Percentiles rank a stretch among this genome's conserved stretches.
These are phyloP conservation scores for Trichoderma citrinoviride DNA, from an alignment of 2,329 filamentous ascomycete species.

Conservation along the genomic window DNA sequence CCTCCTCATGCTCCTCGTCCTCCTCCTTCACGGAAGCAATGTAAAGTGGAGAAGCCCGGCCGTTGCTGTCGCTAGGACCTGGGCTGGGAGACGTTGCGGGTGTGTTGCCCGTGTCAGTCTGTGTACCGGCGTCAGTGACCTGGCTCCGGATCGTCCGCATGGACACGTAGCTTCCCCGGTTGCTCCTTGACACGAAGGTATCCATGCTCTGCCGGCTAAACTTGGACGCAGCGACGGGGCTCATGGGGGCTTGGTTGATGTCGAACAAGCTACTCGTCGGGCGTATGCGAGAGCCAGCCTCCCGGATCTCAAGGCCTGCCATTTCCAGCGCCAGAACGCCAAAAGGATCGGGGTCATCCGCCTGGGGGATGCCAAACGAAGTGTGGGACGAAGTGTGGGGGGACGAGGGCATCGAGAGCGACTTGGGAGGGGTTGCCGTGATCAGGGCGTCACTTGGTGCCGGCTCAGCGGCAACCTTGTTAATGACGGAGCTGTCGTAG, in stretches of 20 bases:
- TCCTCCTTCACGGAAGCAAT: conserved; percentile 40
- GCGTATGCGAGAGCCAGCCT: conserved; percentile 70
- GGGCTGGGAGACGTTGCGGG: conserved; percentile 56
- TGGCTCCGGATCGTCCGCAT: conserved; percentile 66
- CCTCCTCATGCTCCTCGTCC: conserved; percentile 58
- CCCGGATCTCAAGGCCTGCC: conserved; percentile 83
- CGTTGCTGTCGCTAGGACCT: conserved; percentile 50
- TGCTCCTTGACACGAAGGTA: conserved; percentile 57
- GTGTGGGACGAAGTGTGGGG: conserved; percentile 50
- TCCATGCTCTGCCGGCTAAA: conserved; percentile 68
- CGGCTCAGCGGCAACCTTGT: conserved; percentile 60
- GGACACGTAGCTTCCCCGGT: conserved; percentile 73
- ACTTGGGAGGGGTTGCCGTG: conserved; percentile 36
- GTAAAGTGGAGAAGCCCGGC: conserved; percentile 42
- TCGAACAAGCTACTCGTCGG: conserved; percentile 80
- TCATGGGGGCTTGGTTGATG: conserved; percentile 72
- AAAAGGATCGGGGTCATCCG: conserved; percentile 85
- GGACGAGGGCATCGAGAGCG: conserved; percentile 38
- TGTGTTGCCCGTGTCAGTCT: conserved; percentile 55
- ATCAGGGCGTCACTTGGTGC: conserved; percentile 72
- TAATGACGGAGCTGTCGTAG: conserved; percentile 66
- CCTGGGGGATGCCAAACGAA: conserved; percentile 73
- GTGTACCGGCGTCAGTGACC: conserved; percentile 67
- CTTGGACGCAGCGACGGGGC: conserved; percentile 60
- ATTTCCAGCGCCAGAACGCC: conserved; percentile 88